Base-by-base conservation (phyloP, 2,329 filamentous ascomycete species). In the Orbilia javanica region DNA sequence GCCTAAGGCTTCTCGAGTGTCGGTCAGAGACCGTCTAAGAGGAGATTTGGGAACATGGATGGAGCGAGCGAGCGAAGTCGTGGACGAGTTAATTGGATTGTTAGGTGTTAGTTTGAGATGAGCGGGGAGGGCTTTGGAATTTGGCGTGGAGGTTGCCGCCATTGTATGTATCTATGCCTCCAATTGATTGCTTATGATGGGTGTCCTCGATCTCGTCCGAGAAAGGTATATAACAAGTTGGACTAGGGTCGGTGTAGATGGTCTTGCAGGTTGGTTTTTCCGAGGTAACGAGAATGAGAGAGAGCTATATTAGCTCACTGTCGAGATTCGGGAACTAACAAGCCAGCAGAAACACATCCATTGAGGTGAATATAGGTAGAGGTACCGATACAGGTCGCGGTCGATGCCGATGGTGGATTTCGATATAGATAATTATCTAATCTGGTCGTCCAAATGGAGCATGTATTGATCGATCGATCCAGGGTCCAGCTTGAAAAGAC, bases 21-120 rank as follows among this genome's bases (percentile, higher is more conserved):
- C 83, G 70, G 84, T 83, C 52, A 80, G 79, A 2, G 84, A 81
- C 34, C 85, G 79, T 82, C 87, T 89, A 80, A 85, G 64, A 25
- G 75, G 75, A 11, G 69, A 74, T 66, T 74, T 79, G 8, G 68
- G 69, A 4, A 63, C 65, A 66, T 73, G 69, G 64, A 65, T 50
- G 64, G 68, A 69, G 18, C 69, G 69, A 13, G 73, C 27, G 8
- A 73, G 69, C 1, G 62, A 63, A 22, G 62, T 60, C 25, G 73
- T 60, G 25, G 69, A 64, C 8, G 72, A 42, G 22, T 48, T 31
- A 18, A 48, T 46, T 64, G 22, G 62, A 13, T 70, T 55, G 57
- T 74, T 79, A 25, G 75, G 68, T 1, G 75, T 69, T 25, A 73
- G 52, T 60, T 73, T 79, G 50, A 74, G 69, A 52, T 74, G 75